Evolutionary conservation across 2,329 filamentous ascomycete genomes (phyloP).

Genomic region (Chaetomium globosum): DNA sequence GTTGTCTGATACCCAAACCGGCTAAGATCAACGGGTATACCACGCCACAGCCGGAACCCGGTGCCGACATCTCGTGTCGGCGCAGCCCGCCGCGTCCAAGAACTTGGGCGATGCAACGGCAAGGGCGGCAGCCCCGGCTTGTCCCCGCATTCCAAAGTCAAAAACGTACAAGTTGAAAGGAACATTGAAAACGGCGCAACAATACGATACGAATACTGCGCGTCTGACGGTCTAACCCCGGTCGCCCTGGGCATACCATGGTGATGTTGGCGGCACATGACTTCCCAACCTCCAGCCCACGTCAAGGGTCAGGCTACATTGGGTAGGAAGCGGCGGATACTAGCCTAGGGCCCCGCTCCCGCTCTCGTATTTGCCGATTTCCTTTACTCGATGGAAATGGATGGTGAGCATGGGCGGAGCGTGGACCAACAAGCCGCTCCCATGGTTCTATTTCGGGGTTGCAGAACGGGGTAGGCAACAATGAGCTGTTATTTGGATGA

Average conservation of each 20-base stretch:
- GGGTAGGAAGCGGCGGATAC: background rate
- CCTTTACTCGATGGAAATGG: conserved; percentile 10
- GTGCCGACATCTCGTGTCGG: conserved; percentile 19
- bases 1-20: background rate
- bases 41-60: background rate
- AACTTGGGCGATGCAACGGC: conserved; percentile 14
- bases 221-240: background rate
- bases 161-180: background rate
- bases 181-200: background rate
- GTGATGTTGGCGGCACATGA: conserved; percentile 14
- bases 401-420: background rate
- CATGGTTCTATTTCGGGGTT: conserved; percentile 15
- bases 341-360: background rate
- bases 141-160: conserved; percentile 12
- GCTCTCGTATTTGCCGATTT: conserved; percentile 23
- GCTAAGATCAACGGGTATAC: conserved; percentile 14
- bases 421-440: background rate
- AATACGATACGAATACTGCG: conserved; percentile 9
- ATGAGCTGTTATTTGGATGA: background rate
- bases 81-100: background rate
- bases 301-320: conserved; percentile 12
- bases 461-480: background rate
- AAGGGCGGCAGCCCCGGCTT: background rate
- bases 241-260: background rate
- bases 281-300: background rate